phyloP scores from a whole-genome alignment of 805 yeast species.

The Ogataea trehalophila region DNA sequence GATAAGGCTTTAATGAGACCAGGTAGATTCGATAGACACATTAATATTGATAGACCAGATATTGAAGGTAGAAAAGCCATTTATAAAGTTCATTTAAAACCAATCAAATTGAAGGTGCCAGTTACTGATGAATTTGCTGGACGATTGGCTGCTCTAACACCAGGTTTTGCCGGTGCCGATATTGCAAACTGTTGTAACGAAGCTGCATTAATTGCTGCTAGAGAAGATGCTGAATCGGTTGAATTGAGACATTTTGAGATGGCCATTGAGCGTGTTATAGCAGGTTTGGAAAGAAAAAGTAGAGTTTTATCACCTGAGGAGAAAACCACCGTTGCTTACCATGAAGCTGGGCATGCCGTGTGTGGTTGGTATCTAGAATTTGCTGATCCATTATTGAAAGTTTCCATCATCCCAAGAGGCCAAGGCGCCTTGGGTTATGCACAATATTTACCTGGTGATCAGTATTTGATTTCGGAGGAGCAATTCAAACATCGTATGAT shows the following conservation, averaged over 20 bases:
- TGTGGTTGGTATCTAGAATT: slow-evolving; percentile 93
- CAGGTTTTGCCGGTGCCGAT: slow-evolving; percentile 98
- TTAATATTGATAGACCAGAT: slow-evolving; percentile 88
- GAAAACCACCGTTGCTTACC: slow-evolving; percentile 88
- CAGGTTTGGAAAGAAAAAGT: slow-evolving; percentile 89
- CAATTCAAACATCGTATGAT: slow-evolving; percentile 78
- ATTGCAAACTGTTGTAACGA: slow-evolving; percentile 96
- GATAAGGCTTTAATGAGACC: slow-evolving; percentile 95
- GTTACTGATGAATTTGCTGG: slow-evolving; percentile 64
- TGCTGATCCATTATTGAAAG: slow-evolving; percentile 93
- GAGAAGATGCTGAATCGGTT: slow-evolving; percentile 68
- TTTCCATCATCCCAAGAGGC: slow-evolving; percentile 94
- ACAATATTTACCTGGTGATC: slow-evolving; percentile 92
- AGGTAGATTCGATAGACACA: slow-evolving; percentile 95
- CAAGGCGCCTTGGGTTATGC: slow-evolving; percentile 98
- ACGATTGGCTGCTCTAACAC: slow-evolving; percentile 89
- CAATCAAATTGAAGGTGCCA: slow-evolving; percentile 53
- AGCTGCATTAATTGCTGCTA: slow-evolving; percentile 95
- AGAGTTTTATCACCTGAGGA: slow-evolving; percentile 81
- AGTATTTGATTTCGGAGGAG: slow-evolving; percentile 73
- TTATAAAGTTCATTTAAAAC: slow-evolving; percentile 77
- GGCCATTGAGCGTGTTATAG: slow-evolving; percentile 96
- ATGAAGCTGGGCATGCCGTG: slow-evolving; percentile 98
- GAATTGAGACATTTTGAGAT: slow-evolving; percentile 80
- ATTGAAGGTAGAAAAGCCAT: slow-evolving; percentile 92